These are phyloP conservation scores for Fusarium heterosporum DNA, from an alignment of 2,329 filamentous ascomycete species.

Conservation along the genomic window DNA sequence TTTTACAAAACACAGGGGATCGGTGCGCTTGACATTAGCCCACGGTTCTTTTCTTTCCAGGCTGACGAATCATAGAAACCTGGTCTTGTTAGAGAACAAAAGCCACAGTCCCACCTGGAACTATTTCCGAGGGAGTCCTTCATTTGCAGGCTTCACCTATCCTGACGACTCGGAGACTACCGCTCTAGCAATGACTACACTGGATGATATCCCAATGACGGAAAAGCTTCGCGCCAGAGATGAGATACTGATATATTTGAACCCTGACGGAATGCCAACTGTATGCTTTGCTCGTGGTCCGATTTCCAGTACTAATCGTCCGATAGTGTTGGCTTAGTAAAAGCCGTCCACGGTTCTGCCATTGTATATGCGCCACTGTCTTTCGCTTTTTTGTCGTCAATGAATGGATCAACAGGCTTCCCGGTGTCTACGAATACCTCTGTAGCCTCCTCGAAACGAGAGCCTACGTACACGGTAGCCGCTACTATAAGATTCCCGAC, in stretches of 20 bases:
- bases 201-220: neutral
- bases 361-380: conserved; percentile 15
- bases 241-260: conserved; percentile 1
- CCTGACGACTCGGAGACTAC: conserved; percentile 14
- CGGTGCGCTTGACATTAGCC: neutral
- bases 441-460: conserved; percentile 4
- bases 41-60: fast-evolving
- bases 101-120: conserved; percentile 1
- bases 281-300: neutral
- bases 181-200: neutral
- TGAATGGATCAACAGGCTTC: neutral
- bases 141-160: neutral
- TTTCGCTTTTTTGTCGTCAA: conserved; percentile 21
- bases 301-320: neutral
- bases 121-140: neutral
- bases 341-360: neutral
- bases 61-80: neutral
- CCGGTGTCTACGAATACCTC: neutral
- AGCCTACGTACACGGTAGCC: conserved; percentile 12
- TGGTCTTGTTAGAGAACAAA: neutral
- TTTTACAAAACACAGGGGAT: conserved; percentile 4
- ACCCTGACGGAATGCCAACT: neutral
- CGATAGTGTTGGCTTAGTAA: conserved; percentile 6
- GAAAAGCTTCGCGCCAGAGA: neutral
- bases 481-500: conserved; percentile 17